Evolutionary conservation across 2,329 filamentous ascomycete species (phyloP), one percentile per base, ranked within the genome.

Genomic region (Fusarium euwallaceae): DNA sequence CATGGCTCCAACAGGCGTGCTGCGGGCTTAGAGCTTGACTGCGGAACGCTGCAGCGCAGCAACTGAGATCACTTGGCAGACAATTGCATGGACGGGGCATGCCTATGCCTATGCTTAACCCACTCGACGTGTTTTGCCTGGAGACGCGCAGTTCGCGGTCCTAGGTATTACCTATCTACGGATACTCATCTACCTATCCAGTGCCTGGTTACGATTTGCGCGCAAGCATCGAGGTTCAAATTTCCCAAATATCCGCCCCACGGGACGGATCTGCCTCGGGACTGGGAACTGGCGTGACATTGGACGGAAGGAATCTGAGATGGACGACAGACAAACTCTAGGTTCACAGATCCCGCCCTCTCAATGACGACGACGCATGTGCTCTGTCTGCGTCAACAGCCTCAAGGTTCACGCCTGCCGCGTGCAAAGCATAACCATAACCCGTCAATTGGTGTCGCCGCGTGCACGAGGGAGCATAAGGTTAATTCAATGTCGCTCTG

Each of bases 171-270:
- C 34, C 22, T 60, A 29, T 58, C 34, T 41, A 60, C 22, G 20
- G 20, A 34, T 37, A 9, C 51, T 34, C 45, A 22, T 45, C 41
- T 45, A 27, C 22, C 7, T 24, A 51, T 27, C 9, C 45, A 51
- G 22, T 53, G 27, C 48, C 10, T 43, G 53, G 61, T 48, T 75
- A 29, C 61, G 59, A 72, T 75, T 72, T 75, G 69, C 65, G 59
- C 62, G 62, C 66, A 39, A 74, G 72, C 43, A 56, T 59, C 60
- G 56, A 67, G 45, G 60, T 62, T 74, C 72, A 73, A 55, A 74
- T 72, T 69, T 74, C 72, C 60, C 27, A 67, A 66, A 62, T 67
- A 56, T 55, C 48, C 36, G 60, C 72, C 72, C 72, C 72, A 75
- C 72, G 48, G 48, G 48, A 53, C 27, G 61, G 72, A 74, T 74